Conservation (phyloP, 208 protist genomes). For the Acanthamoeba royreba region DNA sequence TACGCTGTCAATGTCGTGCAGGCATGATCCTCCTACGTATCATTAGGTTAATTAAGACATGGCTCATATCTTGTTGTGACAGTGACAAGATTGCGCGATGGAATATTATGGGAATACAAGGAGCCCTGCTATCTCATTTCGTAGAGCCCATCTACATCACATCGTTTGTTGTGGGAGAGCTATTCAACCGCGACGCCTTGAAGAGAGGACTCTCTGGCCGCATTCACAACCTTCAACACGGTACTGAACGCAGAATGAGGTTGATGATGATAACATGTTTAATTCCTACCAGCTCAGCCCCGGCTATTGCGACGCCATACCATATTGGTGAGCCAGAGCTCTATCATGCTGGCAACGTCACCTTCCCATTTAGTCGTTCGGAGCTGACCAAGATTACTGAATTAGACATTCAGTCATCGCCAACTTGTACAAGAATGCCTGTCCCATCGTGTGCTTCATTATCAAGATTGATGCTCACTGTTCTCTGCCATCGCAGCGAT, state of each 20-base stretch:
- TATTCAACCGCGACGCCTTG: constrained; percentile 16
- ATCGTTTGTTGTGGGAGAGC: constrained; percentile 45
- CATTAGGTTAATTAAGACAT: not conserved
- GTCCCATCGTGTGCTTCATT: not conserved
- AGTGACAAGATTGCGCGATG: constrained; percentile 65
- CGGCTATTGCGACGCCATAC: no score
- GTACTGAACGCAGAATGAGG: no score
- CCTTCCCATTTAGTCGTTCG: not conserved
- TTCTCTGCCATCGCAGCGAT: not conserved
- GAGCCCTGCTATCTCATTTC: constrained; percentile 58
- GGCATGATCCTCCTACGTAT: no score
- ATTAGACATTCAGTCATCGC: not conserved
- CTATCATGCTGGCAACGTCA: not conserved
- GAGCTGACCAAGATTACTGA: not conserved
- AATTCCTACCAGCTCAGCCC: no score
- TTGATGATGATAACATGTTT: no score
- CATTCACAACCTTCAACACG: not conserved
- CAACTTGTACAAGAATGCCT: not conserved
- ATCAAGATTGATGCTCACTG: not conserved
- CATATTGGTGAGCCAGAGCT: no score
- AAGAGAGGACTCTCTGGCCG: constrained; percentile 30
- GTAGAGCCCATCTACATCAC: constrained; percentile 42
- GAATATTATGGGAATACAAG: constrained; percentile 60
- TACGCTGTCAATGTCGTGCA: constrained; percentile 62
- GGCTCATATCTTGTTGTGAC: not conserved